Evolutionary conservation across 2,329 filamentous ascomycete genomes (phyloP).

Genomic region (Cercospora sp.): DNA sequence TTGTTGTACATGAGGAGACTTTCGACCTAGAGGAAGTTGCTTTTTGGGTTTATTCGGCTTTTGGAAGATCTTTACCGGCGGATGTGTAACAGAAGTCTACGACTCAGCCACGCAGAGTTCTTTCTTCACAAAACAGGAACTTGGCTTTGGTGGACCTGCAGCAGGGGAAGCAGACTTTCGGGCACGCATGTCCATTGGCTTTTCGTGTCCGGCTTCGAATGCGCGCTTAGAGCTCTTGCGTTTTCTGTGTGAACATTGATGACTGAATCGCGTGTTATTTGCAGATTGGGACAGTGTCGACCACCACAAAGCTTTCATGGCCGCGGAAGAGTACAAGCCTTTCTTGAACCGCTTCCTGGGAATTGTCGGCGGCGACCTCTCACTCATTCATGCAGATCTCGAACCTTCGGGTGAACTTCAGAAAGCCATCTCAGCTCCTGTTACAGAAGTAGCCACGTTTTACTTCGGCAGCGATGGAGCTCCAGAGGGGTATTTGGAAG

Average conservation of each 20-base stretch:
- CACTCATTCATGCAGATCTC: conserved; percentile 42
- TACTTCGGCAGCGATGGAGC: conserved; percentile 44
- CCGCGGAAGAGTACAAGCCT: conserved; percentile 40
- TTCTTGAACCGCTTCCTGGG: conserved; percentile 40
- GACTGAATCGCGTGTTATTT: background rate
- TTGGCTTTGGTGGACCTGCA: background rate
- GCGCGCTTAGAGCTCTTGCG: background rate
- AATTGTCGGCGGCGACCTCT: conserved; percentile 34
- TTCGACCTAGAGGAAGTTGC: background rate
- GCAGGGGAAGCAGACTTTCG: background rate
- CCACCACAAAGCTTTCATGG: conserved; percentile 45
- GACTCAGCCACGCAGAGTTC: background rate
- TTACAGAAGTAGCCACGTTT: conserved; percentile 52
- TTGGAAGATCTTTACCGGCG: background rate
- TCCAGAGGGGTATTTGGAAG: conserved; percentile 36
- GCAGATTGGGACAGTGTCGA: conserved; percentile 48
- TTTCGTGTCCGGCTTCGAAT: background rate
- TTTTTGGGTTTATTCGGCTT: background rate
- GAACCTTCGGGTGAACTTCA: conserved; percentile 22
- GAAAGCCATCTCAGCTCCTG: conserved; percentile 42
- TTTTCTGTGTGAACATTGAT: background rate
- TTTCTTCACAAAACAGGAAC: background rate
- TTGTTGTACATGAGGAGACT: background rate
- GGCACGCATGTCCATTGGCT: background rate
- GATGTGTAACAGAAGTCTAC: background rate